Base-by-base conservation (phyloP, 768 basidiomycete genomes). In the Stropharia rugosoannulata region DNA sequence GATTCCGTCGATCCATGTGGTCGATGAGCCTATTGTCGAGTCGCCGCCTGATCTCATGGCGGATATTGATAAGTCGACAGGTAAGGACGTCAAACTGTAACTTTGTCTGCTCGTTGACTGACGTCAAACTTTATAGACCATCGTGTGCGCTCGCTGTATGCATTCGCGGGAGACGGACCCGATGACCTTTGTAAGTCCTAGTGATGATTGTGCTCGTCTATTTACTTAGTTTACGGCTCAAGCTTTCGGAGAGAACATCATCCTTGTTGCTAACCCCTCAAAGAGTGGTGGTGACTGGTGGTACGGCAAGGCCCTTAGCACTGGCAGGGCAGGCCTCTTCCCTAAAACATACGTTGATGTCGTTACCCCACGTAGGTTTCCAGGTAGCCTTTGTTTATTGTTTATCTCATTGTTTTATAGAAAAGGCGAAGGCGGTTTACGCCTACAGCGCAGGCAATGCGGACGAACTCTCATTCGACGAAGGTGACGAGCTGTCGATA, bases 231-330 rank as follows among this genome's bases (percentile, higher is more conserved):
- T 29, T 57, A 27, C 41, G 52, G 11, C 51, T 32, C 32, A 37
- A 95, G 90, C 80, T 16, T 98, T 99, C 71, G 80, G 70, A 22
- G 86, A 90, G 65, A 94, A 98, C 68, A 64, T 86, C 22, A 78
- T 95, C 48, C 73, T 98, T 11, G 70, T 75, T 35, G 94, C 90
- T 10, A 83, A 96, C 70, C 93, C 95, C 0, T 92, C 95, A 15
- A 96, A 91, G 70, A 77, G 85, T 32, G 84, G 80, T 16, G 85
- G 89, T 38, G 92, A 93, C 59, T 98, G 97, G 97, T 96, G 93
- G 92, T 91, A 90, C 66, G 95, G 94, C 25, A 89, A 78, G 4
- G 68, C 81, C 13, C 71, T 86, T 32, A 83, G 76, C 52, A 82
- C 77, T 50, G 86, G 88, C 16, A 84, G 81, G 64, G 76, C 81